A percentile compares a stretch with the other conserved stretches of the same genome.
phyloP scores from a whole-genome alignment of 306 rosid genomes.

The Carpinus fangiana region DNA sequence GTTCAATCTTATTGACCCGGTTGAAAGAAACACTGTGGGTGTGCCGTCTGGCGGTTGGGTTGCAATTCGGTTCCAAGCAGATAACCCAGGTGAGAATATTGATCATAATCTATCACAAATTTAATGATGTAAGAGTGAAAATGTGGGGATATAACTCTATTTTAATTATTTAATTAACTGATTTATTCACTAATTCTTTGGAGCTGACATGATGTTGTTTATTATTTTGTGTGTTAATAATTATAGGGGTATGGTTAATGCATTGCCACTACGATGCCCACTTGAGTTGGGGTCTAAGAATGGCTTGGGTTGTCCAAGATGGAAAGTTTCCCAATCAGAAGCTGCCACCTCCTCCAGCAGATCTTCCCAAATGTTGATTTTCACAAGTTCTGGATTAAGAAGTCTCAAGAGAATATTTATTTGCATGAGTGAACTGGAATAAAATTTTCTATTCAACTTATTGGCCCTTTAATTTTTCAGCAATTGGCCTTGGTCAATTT shows the following conservation, averaged over 20 bases:
- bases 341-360: conserved; percentile 9
- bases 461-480: too few relatives aligned
- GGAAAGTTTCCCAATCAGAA: conserved; percentile 13
- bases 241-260: conserved; percentile 16
- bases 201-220: background rate
- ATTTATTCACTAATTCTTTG: background rate
- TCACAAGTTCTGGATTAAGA: background rate
- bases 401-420: background rate
- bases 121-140: too few relatives aligned
- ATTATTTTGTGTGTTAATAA: background rate
- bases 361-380: conserved; percentile 22
- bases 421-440: background rate
- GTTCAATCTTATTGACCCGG: conserved; percentile 17
- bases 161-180: too few relatives aligned
- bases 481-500: too few relatives aligned
- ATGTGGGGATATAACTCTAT: too few relatives aligned
- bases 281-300: conserved; percentile 13
- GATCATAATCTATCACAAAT: too few relatives aligned
- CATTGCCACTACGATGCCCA: conserved; percentile 5
- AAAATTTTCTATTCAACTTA: background rate
- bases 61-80: conserved; percentile 21
- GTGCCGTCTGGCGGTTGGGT: conserved; percentile 27
- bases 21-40: conserved; percentile 21
- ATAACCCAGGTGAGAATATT: conserved; percentile 16
- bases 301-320: conserved; percentile 14